Evolutionary conservation across 192 early-diverging fungal species (phyloP).

Genomic region (Coemansia sp.): DNA sequence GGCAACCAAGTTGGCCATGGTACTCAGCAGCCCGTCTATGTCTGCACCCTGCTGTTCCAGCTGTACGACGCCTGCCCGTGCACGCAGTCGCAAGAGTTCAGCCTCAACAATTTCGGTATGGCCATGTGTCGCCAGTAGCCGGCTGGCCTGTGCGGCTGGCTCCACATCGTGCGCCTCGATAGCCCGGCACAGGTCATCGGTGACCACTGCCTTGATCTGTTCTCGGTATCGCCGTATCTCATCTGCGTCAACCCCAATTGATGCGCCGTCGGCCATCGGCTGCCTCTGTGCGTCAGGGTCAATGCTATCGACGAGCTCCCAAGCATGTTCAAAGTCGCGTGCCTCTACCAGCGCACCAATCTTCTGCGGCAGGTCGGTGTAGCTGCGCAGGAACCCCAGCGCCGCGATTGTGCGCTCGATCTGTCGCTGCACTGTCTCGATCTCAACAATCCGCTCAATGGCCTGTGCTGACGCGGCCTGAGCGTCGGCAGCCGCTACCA

Average conservation of each 20-base stretch:
- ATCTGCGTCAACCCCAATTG: neutral
- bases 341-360: slow-evolving; percentile 16
- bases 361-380: slow-evolving; percentile 33
- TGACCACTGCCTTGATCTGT: slow-evolving; percentile 10
- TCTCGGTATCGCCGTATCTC: neutral
- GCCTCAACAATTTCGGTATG: slow-evolving; percentile 10
- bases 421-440: slow-evolving; percentile 17
- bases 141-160: neutral
- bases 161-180: slow-evolving; percentile 9
- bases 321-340: slow-evolving; percentile 30
- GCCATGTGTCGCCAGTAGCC: slow-evolving; percentile 18
- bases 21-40: neutral
- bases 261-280: neutral
- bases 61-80: slow-evolving; percentile 8
- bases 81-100: slow-evolving; percentile 12
- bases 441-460: slow-evolving; percentile 19
- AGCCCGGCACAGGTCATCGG: slow-evolving; percentile 6
- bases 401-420: slow-evolving; percentile 21
- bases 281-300: neutral
- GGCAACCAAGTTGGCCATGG: neutral
- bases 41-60: slow-evolving; percentile 7
- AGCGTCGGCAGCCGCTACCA: slow-evolving; percentile 11
- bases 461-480: slow-evolving; percentile 16
- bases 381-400: slow-evolving; percentile 29
- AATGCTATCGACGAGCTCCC: slow-evolving; percentile 22